Percentiles rank a stretch among this genome's conserved stretches.
Conservation (phyloP, 441 rosid species). For the Geranium incanum region DNA sequence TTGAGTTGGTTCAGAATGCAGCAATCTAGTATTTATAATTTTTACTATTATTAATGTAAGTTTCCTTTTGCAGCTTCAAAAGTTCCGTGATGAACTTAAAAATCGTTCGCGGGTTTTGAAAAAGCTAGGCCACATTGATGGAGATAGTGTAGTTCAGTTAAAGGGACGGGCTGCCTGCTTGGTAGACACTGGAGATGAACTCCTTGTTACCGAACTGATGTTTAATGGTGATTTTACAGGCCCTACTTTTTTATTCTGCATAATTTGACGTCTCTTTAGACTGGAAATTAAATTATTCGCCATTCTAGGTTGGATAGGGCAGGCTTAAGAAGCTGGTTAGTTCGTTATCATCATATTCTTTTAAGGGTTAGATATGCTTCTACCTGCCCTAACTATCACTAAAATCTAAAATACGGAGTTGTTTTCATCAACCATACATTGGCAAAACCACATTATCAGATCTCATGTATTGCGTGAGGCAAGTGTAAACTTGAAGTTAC, state of each 20-base stretch:
- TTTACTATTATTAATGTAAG: slow-evolving; percentile 14
- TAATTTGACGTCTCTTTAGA: slow-evolving; percentile 19
- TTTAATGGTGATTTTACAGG: slow-evolving; percentile 59
- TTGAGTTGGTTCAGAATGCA: background rate
- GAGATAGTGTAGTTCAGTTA: slow-evolving; percentile 78
- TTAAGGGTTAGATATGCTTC: background rate
- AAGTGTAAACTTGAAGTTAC: background rate
- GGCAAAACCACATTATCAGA: too few species aligned
- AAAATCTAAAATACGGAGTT: background rate
- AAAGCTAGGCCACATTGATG: slow-evolving; percentile 91
- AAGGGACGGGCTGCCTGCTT: slow-evolving; percentile 98
- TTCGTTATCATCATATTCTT: background rate
- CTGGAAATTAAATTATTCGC: slow-evolving; percentile 9
- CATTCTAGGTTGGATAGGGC: background rate
- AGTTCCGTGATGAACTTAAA: slow-evolving; percentile 84
- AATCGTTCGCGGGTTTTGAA: slow-evolving; percentile 93
- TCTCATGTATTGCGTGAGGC: background rate
- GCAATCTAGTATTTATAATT: background rate
- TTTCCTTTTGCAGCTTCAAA: slow-evolving; percentile 64
- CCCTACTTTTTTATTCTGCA: slow-evolving; percentile 15
- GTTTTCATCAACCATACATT: too few species aligned
- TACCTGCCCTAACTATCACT: background rate
- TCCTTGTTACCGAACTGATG: slow-evolving; percentile 95
- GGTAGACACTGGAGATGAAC: slow-evolving; percentile 97
- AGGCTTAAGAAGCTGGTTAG: background rate